Evolutionary conservation across 164 flowering plant species (phyloP).

Genomic region (Kingdonia uniflora): DNA sequence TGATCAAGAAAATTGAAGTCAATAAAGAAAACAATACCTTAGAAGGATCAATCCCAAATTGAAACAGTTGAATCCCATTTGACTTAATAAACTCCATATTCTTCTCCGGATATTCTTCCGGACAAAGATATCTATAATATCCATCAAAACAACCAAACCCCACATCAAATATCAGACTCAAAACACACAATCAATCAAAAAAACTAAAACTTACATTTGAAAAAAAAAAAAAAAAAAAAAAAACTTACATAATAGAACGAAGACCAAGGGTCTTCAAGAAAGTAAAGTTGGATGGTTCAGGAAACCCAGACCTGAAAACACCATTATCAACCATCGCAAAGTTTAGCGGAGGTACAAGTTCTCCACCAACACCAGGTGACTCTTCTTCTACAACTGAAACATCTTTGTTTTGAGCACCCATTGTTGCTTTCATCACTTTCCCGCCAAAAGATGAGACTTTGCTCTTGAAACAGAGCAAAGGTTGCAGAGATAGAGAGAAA

Average conservation of each 20-base stretch:
- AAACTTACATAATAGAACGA: slow-evolving; percentile 67
- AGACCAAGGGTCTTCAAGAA: slow-evolving; percentile 71
- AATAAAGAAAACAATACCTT: slow-evolving; percentile 37
- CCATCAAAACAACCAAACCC: neutral
- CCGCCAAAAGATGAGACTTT: too few relatives aligned
- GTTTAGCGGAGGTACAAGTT: slow-evolving; percentile 64
- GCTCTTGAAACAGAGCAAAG: too few relatives aligned
- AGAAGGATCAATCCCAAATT: slow-evolving; percentile 74
- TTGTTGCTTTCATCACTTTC: too few relatives aligned
- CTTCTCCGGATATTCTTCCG: slow-evolving; percentile 81
- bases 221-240: neutral
- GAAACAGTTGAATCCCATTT: slow-evolving; percentile 61
- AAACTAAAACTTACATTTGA: neutral
- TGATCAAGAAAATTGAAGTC: too few relatives aligned
- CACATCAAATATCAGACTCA: neutral
- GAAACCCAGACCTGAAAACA: slow-evolving; percentile 84
- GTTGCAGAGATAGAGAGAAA: too few relatives aligned
- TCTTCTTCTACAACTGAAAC: too few relatives aligned
- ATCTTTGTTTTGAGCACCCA: too few relatives aligned
- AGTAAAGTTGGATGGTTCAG: slow-evolving; percentile 66
- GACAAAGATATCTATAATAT: slow-evolving; percentile 56
- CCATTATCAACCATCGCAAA: slow-evolving; percentile 89
- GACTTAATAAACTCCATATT: slow-evolving; percentile 60
- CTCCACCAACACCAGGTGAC: slow-evolving; percentile 18
- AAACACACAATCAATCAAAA: neutral